Conservation (phyloP, 164 flowering plant genomes). For the Sedum album region DNA sequence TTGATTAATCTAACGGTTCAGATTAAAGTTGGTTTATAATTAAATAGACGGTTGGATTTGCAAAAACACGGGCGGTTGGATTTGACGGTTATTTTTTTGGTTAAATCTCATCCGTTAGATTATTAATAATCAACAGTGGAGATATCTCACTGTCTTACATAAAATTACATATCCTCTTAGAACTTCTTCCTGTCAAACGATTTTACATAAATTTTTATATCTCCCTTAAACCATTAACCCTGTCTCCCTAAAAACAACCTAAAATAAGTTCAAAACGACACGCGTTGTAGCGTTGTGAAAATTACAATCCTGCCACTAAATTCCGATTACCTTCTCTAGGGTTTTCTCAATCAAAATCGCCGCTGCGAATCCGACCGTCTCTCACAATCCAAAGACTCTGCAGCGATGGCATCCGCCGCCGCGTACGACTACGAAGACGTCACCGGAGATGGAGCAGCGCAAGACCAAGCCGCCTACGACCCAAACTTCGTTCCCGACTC, state of each 20-base stretch:
- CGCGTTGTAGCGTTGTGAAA: not conserved
- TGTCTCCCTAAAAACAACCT: not conserved
- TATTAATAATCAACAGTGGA: too few species aligned
- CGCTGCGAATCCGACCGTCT: not conserved
- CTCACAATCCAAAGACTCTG: not conserved
- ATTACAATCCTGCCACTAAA: not conserved
- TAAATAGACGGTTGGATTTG: too few species aligned
- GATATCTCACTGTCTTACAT: too few species aligned
- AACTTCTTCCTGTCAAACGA: too few species aligned
- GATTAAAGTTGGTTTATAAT: too few species aligned
- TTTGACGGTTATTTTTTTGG: too few species aligned
- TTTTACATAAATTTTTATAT: too few species aligned
- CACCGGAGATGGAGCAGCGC: slow-evolving; percentile 5
- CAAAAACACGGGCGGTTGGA: too few species aligned
- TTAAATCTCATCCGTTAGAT: too few species aligned
- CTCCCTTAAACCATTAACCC: too few species aligned
- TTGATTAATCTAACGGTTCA: too few species aligned
- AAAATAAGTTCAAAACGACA: not conserved
- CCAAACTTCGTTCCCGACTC: slow-evolving; percentile 93
- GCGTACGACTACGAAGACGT: slow-evolving; percentile 28
- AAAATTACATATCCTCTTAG: too few species aligned
- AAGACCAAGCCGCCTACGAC: slow-evolving; percentile 53
- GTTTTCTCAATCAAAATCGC: not conserved
- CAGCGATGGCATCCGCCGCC: slow-evolving; percentile 13
- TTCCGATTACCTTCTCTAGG: not conserved